Percentiles rank a stretch among this genome's conserved stretches.
Evolutionary conservation across 2,329 filamentous ascomycete species (phyloP).

Genomic region (Epichloe elymi): DNA sequence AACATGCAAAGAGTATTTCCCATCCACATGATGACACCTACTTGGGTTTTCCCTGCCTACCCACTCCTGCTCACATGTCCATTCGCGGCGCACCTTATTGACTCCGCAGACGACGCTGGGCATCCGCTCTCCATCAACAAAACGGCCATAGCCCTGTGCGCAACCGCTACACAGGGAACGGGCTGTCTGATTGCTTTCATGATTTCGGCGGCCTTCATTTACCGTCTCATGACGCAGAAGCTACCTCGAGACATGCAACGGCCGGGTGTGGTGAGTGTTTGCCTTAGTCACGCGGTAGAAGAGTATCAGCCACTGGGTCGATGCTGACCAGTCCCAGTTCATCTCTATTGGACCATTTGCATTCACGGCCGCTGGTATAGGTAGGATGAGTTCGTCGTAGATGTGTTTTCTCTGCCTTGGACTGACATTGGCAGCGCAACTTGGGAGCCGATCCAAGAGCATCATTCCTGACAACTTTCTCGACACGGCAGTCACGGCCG

Average conservation of each 20-base stretch:
- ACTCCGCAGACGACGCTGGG: slow-evolving; percentile 21
- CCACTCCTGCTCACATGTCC: slow-evolving; percentile 66
- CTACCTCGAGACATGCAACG: slow-evolving; percentile 62
- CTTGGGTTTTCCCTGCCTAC: slow-evolving; percentile 82
- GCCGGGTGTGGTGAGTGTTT: slow-evolving; percentile 49
- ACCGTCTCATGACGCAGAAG: slow-evolving; percentile 80
- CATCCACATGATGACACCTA: slow-evolving; percentile 73
- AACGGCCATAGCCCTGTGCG: slow-evolving; percentile 33
- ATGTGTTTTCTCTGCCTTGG: neutral
- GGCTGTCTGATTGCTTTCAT: slow-evolving; percentile 52
- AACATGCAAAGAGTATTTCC: slow-evolving; percentile 33
- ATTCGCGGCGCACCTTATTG: slow-evolving; percentile 48
- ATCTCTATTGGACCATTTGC: slow-evolving; percentile 68
- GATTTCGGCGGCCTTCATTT: slow-evolving; percentile 75
- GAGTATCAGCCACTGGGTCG: neutral
- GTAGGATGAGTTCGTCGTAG: neutral
- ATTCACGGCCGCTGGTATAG: slow-evolving; percentile 35
- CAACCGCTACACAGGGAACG: slow-evolving; percentile 38
- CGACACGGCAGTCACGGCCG: slow-evolving; percentile 26
- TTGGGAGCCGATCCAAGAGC: slow-evolving; percentile 28
- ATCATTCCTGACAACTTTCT: slow-evolving; percentile 32
- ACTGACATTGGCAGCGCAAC: slow-evolving; percentile 18
- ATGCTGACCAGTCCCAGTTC: slow-evolving; percentile 34
- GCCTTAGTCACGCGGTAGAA: no score
- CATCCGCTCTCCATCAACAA: slow-evolving; percentile 16